Evolutionary conservation across 2,329 filamentous ascomycete genomes (phyloP).

Genomic region (Pleomassaria siparia): DNA sequence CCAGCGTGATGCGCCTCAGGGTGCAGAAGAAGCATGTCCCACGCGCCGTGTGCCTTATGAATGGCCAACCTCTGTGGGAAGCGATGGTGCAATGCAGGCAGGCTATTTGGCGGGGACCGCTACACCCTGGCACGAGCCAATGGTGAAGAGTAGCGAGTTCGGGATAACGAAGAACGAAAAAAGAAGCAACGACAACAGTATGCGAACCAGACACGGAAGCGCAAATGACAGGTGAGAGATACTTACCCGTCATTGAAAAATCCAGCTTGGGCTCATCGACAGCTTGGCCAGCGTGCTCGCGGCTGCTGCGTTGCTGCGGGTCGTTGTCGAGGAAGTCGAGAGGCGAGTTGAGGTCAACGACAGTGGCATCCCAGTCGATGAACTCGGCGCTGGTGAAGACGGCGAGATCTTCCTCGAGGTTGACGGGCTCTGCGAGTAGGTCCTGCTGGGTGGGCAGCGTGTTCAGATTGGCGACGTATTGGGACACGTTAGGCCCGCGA

Average conservation of each 20-base stretch:
- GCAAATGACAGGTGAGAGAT: conserved; percentile 9
- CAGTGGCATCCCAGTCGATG: conserved; percentile 63
- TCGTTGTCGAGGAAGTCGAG: conserved; percentile 34
- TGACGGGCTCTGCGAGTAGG: conserved; percentile 41
- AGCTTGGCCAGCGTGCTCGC: conserved; percentile 12
- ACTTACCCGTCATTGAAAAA: conserved; percentile 40
- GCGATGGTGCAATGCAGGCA: conserved; percentile 25
- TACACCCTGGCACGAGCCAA: conserved; percentile 18
- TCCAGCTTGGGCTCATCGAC: conserved; percentile 34
- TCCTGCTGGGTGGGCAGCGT: conserved; percentile 54
- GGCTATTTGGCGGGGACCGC: conserved; percentile 28
- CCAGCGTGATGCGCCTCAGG: conserved; percentile 9
- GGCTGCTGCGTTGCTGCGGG: conserved; percentile 19
- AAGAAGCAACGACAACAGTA: conserved; percentile 11
- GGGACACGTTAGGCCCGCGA: conserved; percentile 82
- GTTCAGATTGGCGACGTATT: conserved; percentile 87
- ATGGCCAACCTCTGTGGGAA: conserved; percentile 27
- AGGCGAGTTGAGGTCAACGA: conserved; percentile 26
- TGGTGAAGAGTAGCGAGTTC: conserved; percentile 22
- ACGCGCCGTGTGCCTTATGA: conserved; percentile 19
- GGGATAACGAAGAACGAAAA: conserved; percentile 12
- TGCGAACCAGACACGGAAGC: conserved; percentile 10
- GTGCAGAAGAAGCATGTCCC: conserved; percentile 5
- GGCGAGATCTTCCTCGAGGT: conserved; percentile 49
- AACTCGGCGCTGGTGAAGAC: conserved; percentile 63